Base-by-base conservation (phyloP, 305 asterid species). In the Solanum hybrid region DNA sequence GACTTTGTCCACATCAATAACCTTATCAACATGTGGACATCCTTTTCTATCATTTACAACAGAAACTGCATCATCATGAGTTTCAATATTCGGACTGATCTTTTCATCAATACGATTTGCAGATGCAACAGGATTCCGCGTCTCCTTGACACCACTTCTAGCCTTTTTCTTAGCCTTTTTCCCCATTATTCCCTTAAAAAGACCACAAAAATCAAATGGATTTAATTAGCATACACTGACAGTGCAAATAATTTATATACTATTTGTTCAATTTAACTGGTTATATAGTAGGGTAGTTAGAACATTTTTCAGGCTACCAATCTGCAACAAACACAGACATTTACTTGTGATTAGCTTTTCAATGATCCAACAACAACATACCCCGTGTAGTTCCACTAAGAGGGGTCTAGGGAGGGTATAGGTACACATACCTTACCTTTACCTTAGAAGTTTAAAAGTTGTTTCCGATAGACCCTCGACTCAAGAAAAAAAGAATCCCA, bases 91-190 rank as follows among this genome's bases (percentile, higher is more conserved):
- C 76, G 64, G 88, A 32, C 64, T 86, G 89, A 72, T 88, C 79
- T 86, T 90, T 77, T 91, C 90, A 16, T 93, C 75, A 87, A 75
- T 90, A 36, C 86, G 34, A 80, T 87, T 89, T 1, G 91, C 88
- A 90, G 94, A 88, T 36, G 91, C 82, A 31, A 94, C 87, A 51
- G 92, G 88, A 89, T 90, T 91, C 89, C 89, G 91, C 89, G 94
- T 96, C 90, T 93, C 96, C 93, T 92, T 96, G 31, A 92, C 95
- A 89, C 86, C 96, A 92, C 94, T 94, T 91, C 91, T 94, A 31
- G 91, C 92, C 90, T 94, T 95, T 96, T 95, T 96, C 91, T 94
- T 97, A 82, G 89, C 95, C 90, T 94, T 97, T 89, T 97, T 97
- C 93, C 94, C 99, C 98, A 97, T 97, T 92, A 85, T 89, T 85